phyloP scores from a whole-genome alignment of 1,139 yeast genomes.

The Wickerhamiella infanticola region DNA sequence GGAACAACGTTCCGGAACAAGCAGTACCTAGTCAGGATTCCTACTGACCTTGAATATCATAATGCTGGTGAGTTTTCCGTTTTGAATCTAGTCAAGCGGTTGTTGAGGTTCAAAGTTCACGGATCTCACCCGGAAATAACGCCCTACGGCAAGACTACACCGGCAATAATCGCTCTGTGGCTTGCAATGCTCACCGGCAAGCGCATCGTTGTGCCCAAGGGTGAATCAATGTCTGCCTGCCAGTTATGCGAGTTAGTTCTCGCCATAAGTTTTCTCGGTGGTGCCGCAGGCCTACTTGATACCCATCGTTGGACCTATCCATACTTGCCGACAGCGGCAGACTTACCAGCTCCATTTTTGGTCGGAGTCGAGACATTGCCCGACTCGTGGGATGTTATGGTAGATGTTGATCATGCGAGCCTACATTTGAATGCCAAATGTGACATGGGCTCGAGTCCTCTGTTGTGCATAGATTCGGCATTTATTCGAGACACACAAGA shows the following conservation, averaged over 20 bases:
- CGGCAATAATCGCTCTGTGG: slow-evolving; percentile 40
- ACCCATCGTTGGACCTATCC: slow-evolving; percentile 38
- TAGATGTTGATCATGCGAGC: slow-evolving; percentile 24
- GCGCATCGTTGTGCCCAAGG: slow-evolving; percentile 38
- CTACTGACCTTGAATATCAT: slow-evolving; percentile 18
- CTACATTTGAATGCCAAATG: no score
- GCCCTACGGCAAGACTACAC: slow-evolving; percentile 43
- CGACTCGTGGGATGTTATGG: slow-evolving; percentile 43
- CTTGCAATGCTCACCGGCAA: slow-evolving; percentile 46
- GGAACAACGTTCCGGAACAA: slow-evolving; percentile 20
- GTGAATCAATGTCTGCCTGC: slow-evolving; percentile 36
- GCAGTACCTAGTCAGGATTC: slow-evolving; percentile 24
- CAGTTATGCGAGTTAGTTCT: slow-evolving; percentile 41
- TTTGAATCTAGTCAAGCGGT: slow-evolving; percentile 8
- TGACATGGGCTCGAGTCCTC: slow-evolving; percentile 3
- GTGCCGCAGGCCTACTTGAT: slow-evolving; percentile 47
- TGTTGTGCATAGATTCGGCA: slow-evolving; percentile 6
- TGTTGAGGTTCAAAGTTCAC: slow-evolving; percentile 7
- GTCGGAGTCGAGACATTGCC: slow-evolving; percentile 51
- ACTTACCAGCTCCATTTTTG: slow-evolving; percentile 31
- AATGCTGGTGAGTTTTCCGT: slow-evolving; percentile 16
- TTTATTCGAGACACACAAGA: slow-evolving; percentile 1
- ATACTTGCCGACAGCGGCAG: slow-evolving; percentile 43
- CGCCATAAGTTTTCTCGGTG: slow-evolving; percentile 37
- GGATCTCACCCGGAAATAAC: slow-evolving; percentile 25